phyloP scores from a whole-genome alignment of 2,329 filamentous ascomycete species.

The Xylariomycetidae sp. region DNA sequence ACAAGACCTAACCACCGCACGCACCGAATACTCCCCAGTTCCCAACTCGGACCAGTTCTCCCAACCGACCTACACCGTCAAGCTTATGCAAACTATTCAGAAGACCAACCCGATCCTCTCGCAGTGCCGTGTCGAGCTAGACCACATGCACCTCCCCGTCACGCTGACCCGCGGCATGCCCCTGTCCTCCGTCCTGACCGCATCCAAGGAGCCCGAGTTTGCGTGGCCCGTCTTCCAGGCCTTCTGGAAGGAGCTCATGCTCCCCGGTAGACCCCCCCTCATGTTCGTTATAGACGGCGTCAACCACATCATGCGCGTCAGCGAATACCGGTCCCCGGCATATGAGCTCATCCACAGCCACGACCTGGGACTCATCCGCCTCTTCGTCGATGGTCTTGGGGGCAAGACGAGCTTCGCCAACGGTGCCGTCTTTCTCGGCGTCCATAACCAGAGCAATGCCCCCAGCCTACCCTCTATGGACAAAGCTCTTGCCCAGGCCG shows the following conservation, averaged over 20 bases:
- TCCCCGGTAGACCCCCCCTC: conserved; percentile 46
- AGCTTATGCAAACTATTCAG: conserved; percentile 67
- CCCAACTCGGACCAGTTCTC: conserved; percentile 62
- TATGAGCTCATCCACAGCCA: conserved; percentile 78
- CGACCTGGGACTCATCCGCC: conserved; percentile 70
- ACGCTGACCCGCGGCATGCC: conserved; percentile 53
- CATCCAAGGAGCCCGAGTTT: conserved; percentile 68
- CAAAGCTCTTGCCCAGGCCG: conserved; percentile 57
- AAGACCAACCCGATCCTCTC: conserved; percentile 69
- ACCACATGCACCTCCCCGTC: conserved; percentile 56
- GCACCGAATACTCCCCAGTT: conserved; percentile 74
- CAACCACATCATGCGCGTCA: conserved; percentile 73
- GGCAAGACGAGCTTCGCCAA: conserved; percentile 57
- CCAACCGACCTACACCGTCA: conserved; percentile 73
- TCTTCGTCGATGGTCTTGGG: conserved; percentile 69
- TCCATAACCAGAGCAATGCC: conserved; percentile 68
- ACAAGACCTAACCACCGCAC: conserved; percentile 74
- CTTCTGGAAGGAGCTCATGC: conserved; percentile 73
- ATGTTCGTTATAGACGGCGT: conserved; percentile 77
- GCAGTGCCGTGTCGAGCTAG: conserved; percentile 40
- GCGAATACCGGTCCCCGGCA: conserved; percentile 68
- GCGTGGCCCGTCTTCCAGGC: conserved; percentile 79
- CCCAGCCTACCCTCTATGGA: conserved; percentile 63
- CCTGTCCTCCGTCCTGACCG: conserved; percentile 65
- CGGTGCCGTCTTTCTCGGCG: conserved; percentile 74